Evolutionary conservation across 306 rosid genomes (phyloP).

Genomic region (Ormosia emarginata): DNA sequence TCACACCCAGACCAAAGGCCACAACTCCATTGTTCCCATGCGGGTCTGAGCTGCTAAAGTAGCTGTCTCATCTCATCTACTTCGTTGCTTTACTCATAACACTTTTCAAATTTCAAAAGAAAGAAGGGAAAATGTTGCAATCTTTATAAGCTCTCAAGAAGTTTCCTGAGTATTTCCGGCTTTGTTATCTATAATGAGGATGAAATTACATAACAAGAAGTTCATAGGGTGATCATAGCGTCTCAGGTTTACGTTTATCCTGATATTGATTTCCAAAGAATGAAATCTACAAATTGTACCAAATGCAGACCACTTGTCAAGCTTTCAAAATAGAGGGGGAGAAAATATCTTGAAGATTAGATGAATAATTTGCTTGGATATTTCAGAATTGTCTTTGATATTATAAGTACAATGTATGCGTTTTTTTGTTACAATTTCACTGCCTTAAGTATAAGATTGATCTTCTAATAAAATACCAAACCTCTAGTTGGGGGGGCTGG

Average conservation of each 20-base stretch:
- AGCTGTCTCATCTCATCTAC: constrained; percentile 36
- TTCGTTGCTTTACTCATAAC: constrained; percentile 39
- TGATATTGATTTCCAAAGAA: not conserved
- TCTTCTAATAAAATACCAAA: not conserved
- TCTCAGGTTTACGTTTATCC: not conserved
- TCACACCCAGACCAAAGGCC: constrained; percentile 21
- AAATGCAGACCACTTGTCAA: not conserved
- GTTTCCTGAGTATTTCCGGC: not conserved
- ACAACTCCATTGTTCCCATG: constrained; percentile 27
- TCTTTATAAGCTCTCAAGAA: constrained; percentile 21
- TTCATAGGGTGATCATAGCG: not conserved
- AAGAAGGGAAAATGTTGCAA: not conserved
- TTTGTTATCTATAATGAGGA: not conserved
- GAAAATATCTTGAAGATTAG: not conserved
- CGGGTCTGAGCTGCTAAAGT: constrained; percentile 29
- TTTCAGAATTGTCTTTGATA: not conserved
- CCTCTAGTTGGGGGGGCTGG: too few species aligned
- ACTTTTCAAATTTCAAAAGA: constrained; percentile 29
- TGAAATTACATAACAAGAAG: not conserved
- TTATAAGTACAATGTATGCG: not conserved
- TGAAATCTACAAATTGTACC: not conserved
- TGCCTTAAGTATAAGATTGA: not conserved
- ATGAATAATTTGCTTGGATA: not conserved
- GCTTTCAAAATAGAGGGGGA: not conserved
- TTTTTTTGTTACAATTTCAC: not conserved